phyloP scores from a whole-genome alignment of 257 asterid species.

The Solanum clarkiae region DNA sequence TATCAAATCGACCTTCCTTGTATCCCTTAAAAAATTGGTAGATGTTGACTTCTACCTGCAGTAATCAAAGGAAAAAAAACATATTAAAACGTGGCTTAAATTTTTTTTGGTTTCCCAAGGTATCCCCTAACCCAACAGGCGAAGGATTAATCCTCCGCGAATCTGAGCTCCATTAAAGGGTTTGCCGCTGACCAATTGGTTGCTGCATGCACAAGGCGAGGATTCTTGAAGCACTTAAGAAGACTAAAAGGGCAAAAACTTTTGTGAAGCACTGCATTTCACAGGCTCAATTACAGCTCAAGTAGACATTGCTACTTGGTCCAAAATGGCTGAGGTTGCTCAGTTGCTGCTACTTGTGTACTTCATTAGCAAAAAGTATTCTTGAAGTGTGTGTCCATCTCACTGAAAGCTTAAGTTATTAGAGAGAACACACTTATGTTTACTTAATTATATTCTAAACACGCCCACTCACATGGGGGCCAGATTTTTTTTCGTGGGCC shows the following conservation, averaged over 20 bases:
- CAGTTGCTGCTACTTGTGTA: neutral
- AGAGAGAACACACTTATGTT: neutral
- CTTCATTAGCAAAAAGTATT: neutral
- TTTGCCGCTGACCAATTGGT: no score
- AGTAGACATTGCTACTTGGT: neutral
- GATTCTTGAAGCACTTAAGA: neutral
- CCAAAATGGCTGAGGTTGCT: neutral
- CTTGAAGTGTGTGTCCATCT: neutral
- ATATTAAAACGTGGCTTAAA: no score
- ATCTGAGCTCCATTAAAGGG: no score
- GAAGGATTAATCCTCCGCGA: no score
- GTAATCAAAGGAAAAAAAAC: no score
- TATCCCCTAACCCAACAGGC: no score
- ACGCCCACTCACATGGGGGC: neutral
- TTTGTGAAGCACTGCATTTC: neutral
- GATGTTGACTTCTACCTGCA: slow-evolving; percentile 29
- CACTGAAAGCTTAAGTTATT: neutral
- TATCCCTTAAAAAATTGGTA: slow-evolving; percentile 57
- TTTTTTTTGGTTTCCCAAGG: no score
- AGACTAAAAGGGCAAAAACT: neutral
- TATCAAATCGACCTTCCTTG: slow-evolving; percentile 17
- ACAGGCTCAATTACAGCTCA: neutral
- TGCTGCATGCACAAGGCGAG: no score
- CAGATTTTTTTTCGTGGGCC: neutral
- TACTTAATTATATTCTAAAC: no score